phyloP scores from a whole-genome alignment of 2,329 filamentous ascomycete species.

The Cryphonectria carpinicola region DNA sequence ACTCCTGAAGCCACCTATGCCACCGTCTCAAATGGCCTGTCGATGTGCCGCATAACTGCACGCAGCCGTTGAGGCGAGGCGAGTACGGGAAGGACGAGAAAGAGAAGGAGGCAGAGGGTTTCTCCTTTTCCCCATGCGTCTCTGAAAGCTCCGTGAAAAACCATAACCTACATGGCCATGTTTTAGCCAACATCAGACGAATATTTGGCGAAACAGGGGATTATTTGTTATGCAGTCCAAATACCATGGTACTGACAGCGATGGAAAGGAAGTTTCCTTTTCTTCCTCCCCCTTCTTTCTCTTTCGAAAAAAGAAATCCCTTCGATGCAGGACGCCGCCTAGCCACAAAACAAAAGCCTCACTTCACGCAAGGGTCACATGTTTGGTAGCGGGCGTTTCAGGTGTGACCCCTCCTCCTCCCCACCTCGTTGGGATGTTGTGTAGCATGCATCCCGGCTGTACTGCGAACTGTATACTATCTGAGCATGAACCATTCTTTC shows the following conservation, averaged over 20 bases:
- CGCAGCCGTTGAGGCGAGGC: neutral
- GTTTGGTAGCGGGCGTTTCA: slow-evolving; percentile 8
- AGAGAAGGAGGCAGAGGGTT: neutral
- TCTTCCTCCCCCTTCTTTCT: neutral
- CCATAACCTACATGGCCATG: neutral
- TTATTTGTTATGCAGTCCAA: neutral
- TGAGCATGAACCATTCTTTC: slow-evolving; percentile 6
- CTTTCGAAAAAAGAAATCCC: neutral
- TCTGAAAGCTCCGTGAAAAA: neutral
- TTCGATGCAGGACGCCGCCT: neutral
- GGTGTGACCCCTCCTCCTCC: neutral
- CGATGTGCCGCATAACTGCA: neutral
- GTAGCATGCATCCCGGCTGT: neutral
- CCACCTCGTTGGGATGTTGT: neutral
- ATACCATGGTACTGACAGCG: neutral
- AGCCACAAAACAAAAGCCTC: slow-evolving; percentile 9
- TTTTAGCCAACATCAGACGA: neutral
- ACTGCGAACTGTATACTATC: neutral
- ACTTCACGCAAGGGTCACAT: neutral
- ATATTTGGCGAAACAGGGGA: neutral
- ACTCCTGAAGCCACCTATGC: neutral
- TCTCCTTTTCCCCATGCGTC: neutral
- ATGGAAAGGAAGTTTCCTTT: neutral
- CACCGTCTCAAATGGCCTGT: neutral
- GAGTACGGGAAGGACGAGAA: neutral